Evolutionary conservation across 1,284 basidiomycete species (phyloP).

Genomic region (Clitocybe nebularis): DNA sequence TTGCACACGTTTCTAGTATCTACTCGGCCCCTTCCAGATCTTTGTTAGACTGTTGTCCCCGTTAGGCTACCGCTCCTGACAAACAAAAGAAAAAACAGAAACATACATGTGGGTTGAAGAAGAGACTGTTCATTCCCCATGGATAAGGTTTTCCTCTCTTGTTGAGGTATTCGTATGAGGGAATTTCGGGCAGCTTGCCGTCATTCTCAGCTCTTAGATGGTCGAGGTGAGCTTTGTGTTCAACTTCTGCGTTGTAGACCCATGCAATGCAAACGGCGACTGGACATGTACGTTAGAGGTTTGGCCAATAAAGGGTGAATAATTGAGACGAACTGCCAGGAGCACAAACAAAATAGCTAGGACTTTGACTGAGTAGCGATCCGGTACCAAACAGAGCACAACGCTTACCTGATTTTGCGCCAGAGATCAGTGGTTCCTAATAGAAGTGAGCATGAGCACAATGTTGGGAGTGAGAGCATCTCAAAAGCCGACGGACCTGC

Average conservation of each 20-base stretch:
- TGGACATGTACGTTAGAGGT: conserved; percentile 25
- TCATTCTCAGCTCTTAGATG: conserved; percentile 75
- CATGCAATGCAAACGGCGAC: conserved; percentile 63
- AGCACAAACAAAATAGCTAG: conserved; percentile 70
- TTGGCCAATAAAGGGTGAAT: conserved; percentile 2
- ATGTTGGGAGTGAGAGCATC: conserved; percentile 7
- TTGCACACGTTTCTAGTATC: no score
- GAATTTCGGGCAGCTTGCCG: conserved; percentile 67
- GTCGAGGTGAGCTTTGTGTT: conserved; percentile 69
- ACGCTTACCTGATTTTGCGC: conserved; percentile 76
- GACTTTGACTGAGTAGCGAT: no score
- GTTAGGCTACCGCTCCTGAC: no score
- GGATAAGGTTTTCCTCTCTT: conserved; percentile 73
- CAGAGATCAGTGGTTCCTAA: conserved; percentile 75
- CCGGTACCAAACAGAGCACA: no score
- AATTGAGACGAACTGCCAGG: conserved; percentile 57
- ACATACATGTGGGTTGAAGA: conserved; percentile 73
- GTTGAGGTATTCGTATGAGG: conserved; percentile 76
- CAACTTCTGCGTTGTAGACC: conserved; percentile 73
- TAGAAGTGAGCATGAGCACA: conserved; percentile 8
- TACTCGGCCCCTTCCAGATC: conserved; percentile 39
- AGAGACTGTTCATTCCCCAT: conserved; percentile 78
- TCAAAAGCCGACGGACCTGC: conserved; percentile 40
- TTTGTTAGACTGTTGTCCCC: conserved; percentile 69
- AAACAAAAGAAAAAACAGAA: neutral